Evolutionary conservation across 2,329 filamentous ascomycete genomes (phyloP).

Genomic region (Lizonia empirigonia): DNA sequence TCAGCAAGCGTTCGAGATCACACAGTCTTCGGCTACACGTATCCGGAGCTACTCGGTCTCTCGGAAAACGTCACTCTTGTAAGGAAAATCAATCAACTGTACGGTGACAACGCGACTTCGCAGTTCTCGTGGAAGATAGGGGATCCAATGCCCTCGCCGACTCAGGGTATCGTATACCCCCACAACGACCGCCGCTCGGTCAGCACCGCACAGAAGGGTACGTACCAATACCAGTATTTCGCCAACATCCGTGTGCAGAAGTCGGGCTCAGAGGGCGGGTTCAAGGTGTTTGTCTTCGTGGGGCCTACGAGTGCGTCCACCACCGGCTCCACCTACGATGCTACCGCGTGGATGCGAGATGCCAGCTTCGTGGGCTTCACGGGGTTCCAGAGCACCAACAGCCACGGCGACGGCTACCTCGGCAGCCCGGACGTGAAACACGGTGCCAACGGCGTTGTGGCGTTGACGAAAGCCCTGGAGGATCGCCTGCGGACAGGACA

Average conservation of each 20-base stretch:
- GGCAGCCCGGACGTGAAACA: not conserved
- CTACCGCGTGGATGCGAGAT: slow-evolving; percentile 59
- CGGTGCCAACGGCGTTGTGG: slow-evolving; percentile 49
- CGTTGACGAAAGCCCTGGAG: slow-evolving; percentile 52
- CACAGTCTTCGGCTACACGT: slow-evolving; percentile 73
- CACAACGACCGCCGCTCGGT: slow-evolving; percentile 14
- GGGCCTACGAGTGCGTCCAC: slow-evolving; percentile 54
- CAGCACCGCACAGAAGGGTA: slow-evolving; percentile 9
- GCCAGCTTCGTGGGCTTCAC: slow-evolving; percentile 66
- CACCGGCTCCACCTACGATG: slow-evolving; percentile 56
- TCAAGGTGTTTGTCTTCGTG: slow-evolving; percentile 71
- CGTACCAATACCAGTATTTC: slow-evolving; percentile 61
- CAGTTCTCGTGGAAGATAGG: slow-evolving; percentile 16
- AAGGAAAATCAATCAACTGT: slow-evolving; percentile 64
- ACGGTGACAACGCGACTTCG: slow-evolving; percentile 54
- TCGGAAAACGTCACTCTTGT: slow-evolving; percentile 50
- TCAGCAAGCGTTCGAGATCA: slow-evolving; percentile 66
- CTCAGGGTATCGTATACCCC: not conserved
- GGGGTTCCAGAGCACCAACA: slow-evolving; percentile 49
- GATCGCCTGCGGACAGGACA: slow-evolving; percentile 40
- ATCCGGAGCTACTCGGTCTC: slow-evolving; percentile 63
- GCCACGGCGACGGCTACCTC: slow-evolving; percentile 9
- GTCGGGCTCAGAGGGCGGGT: slow-evolving; percentile 65
- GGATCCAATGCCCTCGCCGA: not conserved
- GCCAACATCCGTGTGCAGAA: slow-evolving; percentile 69